These are phyloP conservation scores for Nakazawaea peltata DNA, from an alignment of 805 yeast genomes.

Conservation along the genomic window DNA sequence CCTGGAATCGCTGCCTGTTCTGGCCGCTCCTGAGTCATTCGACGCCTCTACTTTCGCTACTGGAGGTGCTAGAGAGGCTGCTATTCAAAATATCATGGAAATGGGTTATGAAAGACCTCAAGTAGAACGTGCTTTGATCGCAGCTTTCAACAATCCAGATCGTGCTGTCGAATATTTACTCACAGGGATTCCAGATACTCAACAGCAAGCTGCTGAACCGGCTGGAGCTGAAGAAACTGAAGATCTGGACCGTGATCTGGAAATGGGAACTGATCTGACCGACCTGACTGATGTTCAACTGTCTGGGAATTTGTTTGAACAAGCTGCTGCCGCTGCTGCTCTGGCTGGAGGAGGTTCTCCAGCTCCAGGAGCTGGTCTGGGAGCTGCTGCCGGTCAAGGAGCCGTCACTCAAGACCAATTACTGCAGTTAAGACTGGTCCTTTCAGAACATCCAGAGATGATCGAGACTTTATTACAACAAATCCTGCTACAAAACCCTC, in stretches of 20 bases:
- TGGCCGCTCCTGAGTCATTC: slow-evolving; percentile 15
- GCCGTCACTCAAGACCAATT: slow-evolving; percentile 29
- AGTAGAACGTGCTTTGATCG: slow-evolving; percentile 85
- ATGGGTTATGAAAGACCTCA: slow-evolving; percentile 91
- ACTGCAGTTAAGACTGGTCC: slow-evolving; percentile 62
- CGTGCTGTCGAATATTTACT: slow-evolving; percentile 93
- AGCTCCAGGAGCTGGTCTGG: slow-evolving; percentile 15
- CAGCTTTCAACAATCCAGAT: slow-evolving; percentile 96
- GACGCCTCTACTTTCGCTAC: slow-evolving; percentile 57
- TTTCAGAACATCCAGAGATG: slow-evolving; percentile 82
- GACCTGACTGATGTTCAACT: slow-evolving; percentile 15
- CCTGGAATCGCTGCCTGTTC: slow-evolving; percentile 16
- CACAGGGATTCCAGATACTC: slow-evolving; percentile 77
- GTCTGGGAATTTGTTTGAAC: slow-evolving; percentile 44
- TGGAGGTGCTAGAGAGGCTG: slow-evolving; percentile 72
- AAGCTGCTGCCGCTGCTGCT: slow-evolving; percentile 32
- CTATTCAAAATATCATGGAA: slow-evolving; percentile 78
- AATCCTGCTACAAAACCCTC: slow-evolving; percentile 76
- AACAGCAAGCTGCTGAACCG: slow-evolving; percentile 23
- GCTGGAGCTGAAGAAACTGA: slow-evolving; percentile 21
- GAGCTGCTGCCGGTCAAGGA: too few relatives aligned
- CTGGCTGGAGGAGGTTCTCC: slow-evolving; percentile 15
- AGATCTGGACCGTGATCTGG: slow-evolving; percentile 12
- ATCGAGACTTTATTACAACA: slow-evolving; percentile 79
- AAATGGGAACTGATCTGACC: slow-evolving; percentile 14